Conservation (phyloP, 768 basidiomycete genomes). For the Lyophyllum shimeji region DNA sequence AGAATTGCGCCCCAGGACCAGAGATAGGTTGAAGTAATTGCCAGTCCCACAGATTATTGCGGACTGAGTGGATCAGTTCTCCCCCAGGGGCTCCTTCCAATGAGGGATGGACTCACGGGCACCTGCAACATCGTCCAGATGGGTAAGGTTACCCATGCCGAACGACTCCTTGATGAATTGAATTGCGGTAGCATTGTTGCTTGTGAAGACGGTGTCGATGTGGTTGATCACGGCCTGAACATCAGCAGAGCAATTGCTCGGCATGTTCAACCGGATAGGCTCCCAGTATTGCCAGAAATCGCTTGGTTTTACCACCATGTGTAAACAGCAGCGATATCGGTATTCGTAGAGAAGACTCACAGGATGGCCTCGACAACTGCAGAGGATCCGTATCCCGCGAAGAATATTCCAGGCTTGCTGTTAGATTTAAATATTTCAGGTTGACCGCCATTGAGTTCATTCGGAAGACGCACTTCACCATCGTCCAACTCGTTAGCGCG, state of each 20-base stretch:
- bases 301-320: background rate
- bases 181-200: conserved; percentile 45
- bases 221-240: conserved; percentile 61
- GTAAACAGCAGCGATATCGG: background rate
- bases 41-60: conserved; percentile 68
- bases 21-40: conserved; percentile 54
- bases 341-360: conserved; percentile 24
- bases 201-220: conserved; percentile 56
- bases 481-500: conserved; percentile 57
- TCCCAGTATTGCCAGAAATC: conserved; percentile 76
- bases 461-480: conserved; percentile 54
- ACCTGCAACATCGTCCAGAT: conserved; percentile 67
- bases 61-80: conserved; percentile 34
- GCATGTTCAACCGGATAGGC: conserved; percentile 67
- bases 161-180: conserved; percentile 55
- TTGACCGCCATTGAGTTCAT: background rate
- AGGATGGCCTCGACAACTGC: conserved; percentile 64
- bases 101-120: conserved; percentile 36
- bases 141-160: conserved; percentile 54
- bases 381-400: conserved; percentile 64
- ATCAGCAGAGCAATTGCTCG: conserved; percentile 72
- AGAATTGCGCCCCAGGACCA: conserved; percentile 49
- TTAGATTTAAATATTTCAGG: background rate
- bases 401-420: conserved; percentile 64
- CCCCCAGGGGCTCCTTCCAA: conserved; percentile 14